Conservation (phyloP, 768 basidiomycete genomes). For the Obba rivulosa region DNA sequence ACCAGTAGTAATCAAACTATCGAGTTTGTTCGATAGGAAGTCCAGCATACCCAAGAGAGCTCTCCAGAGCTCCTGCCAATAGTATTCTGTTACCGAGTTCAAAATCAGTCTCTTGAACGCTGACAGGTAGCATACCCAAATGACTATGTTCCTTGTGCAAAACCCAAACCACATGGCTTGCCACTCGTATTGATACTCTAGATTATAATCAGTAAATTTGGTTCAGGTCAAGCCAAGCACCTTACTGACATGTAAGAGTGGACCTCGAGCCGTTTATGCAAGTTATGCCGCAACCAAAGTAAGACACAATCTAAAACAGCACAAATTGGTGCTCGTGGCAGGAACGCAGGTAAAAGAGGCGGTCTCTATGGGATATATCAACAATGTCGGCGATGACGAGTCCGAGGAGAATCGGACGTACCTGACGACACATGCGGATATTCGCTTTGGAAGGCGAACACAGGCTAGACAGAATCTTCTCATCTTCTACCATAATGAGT, state of each 20-base stretch:
- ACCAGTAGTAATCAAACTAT: constrained; percentile 45
- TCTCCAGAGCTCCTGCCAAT: constrained; percentile 63
- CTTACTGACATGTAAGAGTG: constrained; percentile 48
- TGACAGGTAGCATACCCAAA: constrained; percentile 37
- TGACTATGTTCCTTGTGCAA: constrained; percentile 48
- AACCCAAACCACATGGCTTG: constrained; percentile 52
- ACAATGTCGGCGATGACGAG: neutral
- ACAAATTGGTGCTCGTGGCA: constrained; percentile 44
- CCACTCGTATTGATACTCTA: constrained; percentile 52
- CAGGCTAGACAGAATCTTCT: constrained; percentile 40
- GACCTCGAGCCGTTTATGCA: constrained; percentile 57
- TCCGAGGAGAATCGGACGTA: constrained; percentile 19
- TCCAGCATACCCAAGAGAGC: constrained; percentile 48
- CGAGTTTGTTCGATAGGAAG: constrained; percentile 52
- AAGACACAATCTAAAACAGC: constrained; percentile 64
- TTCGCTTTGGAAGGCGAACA: constrained; percentile 34
- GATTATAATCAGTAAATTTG: neutral
- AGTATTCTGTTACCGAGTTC: constrained; percentile 40
- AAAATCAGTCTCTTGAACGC: constrained; percentile 4
- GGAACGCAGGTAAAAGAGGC: constrained; percentile 42
- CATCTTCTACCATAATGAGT: constrained; percentile 45
- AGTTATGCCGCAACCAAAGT: constrained; percentile 66
- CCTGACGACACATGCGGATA: constrained; percentile 62
- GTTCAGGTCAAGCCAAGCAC: neutral
- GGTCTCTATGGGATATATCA: constrained; percentile 32